Conservation (phyloP, 768 basidiomycete genomes). For the Amanita rubescens region DNA sequence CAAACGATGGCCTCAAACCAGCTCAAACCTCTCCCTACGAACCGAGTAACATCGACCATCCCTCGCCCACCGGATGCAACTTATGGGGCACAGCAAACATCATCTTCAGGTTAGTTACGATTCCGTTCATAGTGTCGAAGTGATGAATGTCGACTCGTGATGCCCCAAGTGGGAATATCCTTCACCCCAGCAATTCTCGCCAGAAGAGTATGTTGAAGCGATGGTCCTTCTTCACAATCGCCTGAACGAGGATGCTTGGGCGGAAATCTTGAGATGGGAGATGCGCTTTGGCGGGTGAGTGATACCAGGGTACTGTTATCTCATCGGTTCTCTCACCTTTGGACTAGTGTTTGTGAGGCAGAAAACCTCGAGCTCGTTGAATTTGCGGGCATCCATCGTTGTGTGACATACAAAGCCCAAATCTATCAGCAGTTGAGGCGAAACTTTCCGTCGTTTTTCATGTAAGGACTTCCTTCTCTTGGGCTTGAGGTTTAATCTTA, state of each 20-base stretch:
- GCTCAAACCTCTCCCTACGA: not conserved
- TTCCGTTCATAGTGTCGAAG: not conserved
- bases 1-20: slow-evolving; percentile 1
- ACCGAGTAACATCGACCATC: not conserved
- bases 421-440: slow-evolving; percentile 2
- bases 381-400: slow-evolving; percentile 1
- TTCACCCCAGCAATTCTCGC: slow-evolving; percentile 6
- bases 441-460: slow-evolving; percentile 2
- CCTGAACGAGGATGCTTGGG: slow-evolving; percentile 6
- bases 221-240: slow-evolving; percentile 5
- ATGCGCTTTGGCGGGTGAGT: not conserved
- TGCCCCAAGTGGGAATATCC: slow-evolving; percentile 6
- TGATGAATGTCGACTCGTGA: not conserved
- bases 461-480: not conserved
- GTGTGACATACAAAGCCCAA: slow-evolving; percentile 3
- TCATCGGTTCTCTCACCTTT: not conserved
- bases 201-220: slow-evolving; percentile 3
- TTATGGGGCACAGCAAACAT: not conserved
- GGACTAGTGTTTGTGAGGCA: not conserved
- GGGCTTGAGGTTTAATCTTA: not conserved
- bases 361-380: not conserved
- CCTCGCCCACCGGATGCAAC: not conserved
- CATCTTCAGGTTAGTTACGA: not conserved
- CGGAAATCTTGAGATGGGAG: slow-evolving; percentile 6
- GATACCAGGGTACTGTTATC: not conserved